phyloP scores from a whole-genome alignment of 176 grass and related monocot genomes.

The Calamus simplicifolius region DNA sequence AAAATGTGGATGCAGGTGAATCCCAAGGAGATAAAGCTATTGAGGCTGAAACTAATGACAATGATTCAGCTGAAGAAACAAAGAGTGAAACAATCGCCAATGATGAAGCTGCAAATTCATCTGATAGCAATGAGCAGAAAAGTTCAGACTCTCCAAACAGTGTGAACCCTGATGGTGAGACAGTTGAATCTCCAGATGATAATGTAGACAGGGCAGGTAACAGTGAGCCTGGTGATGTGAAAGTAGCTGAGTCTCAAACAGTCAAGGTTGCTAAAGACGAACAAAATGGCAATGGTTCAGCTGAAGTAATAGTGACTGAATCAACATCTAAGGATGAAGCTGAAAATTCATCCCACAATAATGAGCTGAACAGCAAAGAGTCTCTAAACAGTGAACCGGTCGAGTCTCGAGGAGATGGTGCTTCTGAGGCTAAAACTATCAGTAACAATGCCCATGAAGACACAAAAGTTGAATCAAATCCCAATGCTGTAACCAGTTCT shows the following conservation, averaged over 20 bases:
- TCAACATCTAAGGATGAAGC: conserved; percentile 17
- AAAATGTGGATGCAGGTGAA: conserved; percentile 7
- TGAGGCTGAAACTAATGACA: no score
- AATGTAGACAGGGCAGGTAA: no score
- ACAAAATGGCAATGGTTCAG: conserved; percentile 20
- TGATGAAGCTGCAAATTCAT: no score
- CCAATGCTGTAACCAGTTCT: neutral
- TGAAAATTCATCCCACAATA: conserved; percentile 20
- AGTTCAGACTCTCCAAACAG: no score
- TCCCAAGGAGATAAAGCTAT: conserved; percentile 1
- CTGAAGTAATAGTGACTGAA: conserved; percentile 23
- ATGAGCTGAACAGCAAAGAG: conserved; percentile 5
- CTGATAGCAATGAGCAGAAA: no score
- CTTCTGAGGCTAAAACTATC: conserved; percentile 20
- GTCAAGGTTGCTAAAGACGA: neutral
- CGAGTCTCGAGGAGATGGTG: conserved; percentile 12
- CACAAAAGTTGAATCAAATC: conserved; percentile 3
- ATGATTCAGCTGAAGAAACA: no score
- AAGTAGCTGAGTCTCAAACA: no score
- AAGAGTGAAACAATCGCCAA: no score
- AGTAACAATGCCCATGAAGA: conserved; percentile 22
- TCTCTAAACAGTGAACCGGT: conserved; percentile 19
- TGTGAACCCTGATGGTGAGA: no score
- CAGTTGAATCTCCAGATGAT: no score
- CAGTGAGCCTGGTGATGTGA: no score